Evolutionary conservation across 345 rosid genomes (phyloP).

Genomic region (Salix exigua): DNA sequence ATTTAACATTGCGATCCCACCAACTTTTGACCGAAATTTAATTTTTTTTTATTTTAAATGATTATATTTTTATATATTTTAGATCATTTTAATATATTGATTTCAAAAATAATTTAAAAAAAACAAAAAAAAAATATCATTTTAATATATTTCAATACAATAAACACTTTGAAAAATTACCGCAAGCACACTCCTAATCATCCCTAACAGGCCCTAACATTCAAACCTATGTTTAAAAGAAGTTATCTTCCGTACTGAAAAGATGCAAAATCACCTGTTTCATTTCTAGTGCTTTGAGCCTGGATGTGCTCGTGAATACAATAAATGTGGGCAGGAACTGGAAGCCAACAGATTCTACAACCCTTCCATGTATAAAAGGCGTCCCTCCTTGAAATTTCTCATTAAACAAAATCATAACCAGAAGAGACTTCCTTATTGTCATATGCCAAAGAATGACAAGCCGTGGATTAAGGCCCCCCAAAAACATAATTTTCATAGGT

Average conservation of each 20-base stretch:
- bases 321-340: neutral
- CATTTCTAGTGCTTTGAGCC: constrained; percentile 7
- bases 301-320: neutral
- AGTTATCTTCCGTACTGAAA: neutral
- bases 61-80: no score
- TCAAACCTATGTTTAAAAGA: neutral
- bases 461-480: constrained; percentile 1
- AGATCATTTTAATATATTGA: no score
- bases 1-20: no score
- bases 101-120: no score
- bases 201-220: no score
- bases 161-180: no score
- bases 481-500: constrained; percentile 16
- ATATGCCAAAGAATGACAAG: constrained; percentile 18
- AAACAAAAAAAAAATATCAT: no score
- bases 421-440: constrained; percentile 23
- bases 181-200: no score
- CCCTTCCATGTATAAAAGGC: constrained; percentile 7
- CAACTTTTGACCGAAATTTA: no score
- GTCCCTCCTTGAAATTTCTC: constrained; percentile 10
- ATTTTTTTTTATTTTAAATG: no score
- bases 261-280: neutral
- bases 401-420: neutral
- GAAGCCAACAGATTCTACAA: neutral
- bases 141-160: no score